Base-by-base conservation (phyloP, 495 filamentous ascomycete genomes). In the Copromyces sp. region DNA sequence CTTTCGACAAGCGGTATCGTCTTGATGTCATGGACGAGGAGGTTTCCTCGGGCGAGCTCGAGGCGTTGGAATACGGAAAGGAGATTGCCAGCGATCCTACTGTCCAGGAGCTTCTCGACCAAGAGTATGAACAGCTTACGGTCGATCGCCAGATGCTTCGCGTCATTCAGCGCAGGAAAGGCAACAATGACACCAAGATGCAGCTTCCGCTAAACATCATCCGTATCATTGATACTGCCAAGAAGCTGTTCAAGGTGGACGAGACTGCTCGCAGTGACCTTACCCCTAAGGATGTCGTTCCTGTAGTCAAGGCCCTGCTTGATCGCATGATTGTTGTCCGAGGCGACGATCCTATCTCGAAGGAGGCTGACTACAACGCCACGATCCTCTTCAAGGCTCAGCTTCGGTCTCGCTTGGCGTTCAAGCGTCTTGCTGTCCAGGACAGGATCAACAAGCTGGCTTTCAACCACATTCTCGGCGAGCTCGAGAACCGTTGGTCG, bases 121-220 rank as follows among this genome's bases (percentile, higher is more conserved):
- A 90, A 68, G 95, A 99, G 80, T 98, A 89, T 83, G 94, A 97
- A 53, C 85, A 90, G 16, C 87, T 99, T 40, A 75, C 86, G 20
- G 82, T 85, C 69, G 94, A 94, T 78, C 92, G 96, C 29, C 83
- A 87, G 3, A 92, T 92, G 78, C 84, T 98, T 38, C 90, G 95
- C 3, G 76, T 84, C n/a, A 83, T 90, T 73, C 82, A 83, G 71
- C 69, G 69, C 73, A 77, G 71, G 68, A 77, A 76, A 41, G 84
- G 84, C 79, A 90, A 94, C 73, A 90, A 90, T 37, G 91, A 94
- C 20, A 91, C 95, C 70, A 87, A 86, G 80, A 91, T 95, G 86
- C 93, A 97, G 76, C 87, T 99, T 35, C 95, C 95, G 4, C 90
- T 98, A 73, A 99, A 99, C 77, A 84, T 98, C 59, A 85, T 90